Evolutionary conservation across 2,329 filamentous ascomycete species (phyloP), one percentile per base, ranked within the genome.

Genomic region (Coniochaeta ligniaria): DNA sequence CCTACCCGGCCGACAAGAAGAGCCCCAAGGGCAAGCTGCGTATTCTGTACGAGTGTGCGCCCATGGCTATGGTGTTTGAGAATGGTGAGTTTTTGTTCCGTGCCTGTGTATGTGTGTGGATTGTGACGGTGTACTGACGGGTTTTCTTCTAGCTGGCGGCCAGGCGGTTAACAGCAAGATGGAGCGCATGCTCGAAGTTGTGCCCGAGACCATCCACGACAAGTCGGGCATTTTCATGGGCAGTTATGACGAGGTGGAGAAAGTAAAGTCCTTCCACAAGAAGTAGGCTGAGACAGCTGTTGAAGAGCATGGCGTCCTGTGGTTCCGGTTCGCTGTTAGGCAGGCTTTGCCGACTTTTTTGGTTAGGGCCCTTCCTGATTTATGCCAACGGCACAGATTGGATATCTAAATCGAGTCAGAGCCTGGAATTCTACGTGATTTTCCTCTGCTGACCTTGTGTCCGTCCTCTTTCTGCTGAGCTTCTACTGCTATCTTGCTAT

Each of bases 21-120:
- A 96, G 90, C 72, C 92, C 93, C 65, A 99, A 98, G 86, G 95
- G 95, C 68, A 99, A 99, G 82, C 84, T 99, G 67, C 85, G 95
- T 66, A 99, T 99, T 67, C 75, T 99, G 69, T 99, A 99, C 78
- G 95, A 99, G 80, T 99, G 95, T 73, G 95, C 95, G 16, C 95
- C 95, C 43, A 99, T 99, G 95, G 95, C 95, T 26, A 90, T 98
- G 88, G 85, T 99, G 7, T 98, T 99, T 75, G 95, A 99, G 78
- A 97, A 99, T 77, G 95, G 91, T 94, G 76, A 78, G 88, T 80
- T 33, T n/a, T 33, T 7, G 6, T 35, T 47, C 43, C 16, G 38
- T 38, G 6, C 38, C 43, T 26, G 11, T 6, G 8, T 22, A 1
- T 1, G 9, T 22, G 20, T 22, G 8, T 8, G 6, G 45, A 11